A percentile compares a stretch with the other conserved stretches of the same genome.
Evolutionary conservation across 2,329 filamentous ascomycete species (phyloP).

Genomic region (Penicillium freii): DNA sequence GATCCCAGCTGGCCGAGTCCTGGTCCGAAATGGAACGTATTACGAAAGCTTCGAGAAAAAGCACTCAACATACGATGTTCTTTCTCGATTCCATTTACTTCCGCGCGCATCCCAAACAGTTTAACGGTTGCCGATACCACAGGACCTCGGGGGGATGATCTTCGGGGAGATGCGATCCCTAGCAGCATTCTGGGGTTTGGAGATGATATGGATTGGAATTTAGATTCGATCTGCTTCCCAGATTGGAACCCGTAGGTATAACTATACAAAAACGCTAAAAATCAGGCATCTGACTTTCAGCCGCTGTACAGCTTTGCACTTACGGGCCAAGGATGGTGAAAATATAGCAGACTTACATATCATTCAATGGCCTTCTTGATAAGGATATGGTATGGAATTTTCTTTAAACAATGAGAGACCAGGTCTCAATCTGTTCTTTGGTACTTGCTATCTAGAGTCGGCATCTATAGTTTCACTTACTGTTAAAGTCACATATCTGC

Average conservation of each 20-base stretch:
- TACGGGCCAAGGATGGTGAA: neutral
- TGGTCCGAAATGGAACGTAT: neutral
- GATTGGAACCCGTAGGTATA: neutral
- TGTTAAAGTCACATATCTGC: no score
- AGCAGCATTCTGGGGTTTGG: neutral
- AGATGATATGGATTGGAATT: neutral
- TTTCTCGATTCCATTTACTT: neutral
- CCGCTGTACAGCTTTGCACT: no score
- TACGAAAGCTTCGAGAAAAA: neutral
- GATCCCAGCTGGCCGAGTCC: neutral
- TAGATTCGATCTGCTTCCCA: neutral
- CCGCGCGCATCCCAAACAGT: neutral
- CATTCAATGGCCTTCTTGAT: neutral
- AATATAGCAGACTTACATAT: neutral
- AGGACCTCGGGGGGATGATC: neutral
- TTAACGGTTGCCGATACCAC: neutral
- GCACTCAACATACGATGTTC: neutral
- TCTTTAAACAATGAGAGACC: neutral
- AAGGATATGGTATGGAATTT: neutral
- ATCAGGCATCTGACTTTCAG: no score
- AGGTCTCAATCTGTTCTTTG: neutral
- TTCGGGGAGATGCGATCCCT: neutral
- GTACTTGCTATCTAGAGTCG: neutral
- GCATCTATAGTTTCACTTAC: neutral
- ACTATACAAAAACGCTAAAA: no score